Evolutionary conservation across 2,329 filamentous ascomycete species (phyloP).

Genomic region (Corinectria fuckeliana): DNA sequence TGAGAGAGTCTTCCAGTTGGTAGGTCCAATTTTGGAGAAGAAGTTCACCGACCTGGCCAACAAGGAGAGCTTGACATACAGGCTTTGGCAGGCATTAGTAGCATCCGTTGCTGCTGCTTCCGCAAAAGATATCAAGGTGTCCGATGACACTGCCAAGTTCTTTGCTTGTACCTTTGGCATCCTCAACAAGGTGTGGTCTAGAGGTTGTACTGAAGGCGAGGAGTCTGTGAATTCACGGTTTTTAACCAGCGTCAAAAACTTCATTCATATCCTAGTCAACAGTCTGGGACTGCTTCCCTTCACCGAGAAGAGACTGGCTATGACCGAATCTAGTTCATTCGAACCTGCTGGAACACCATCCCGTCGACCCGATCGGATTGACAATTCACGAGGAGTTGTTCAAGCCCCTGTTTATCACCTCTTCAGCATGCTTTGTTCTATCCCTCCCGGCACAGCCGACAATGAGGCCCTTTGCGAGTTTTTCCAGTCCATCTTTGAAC

Average conservation of each 20-base stretch:
- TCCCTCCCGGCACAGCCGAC: conserved; percentile 56
- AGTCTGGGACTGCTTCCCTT: conserved; percentile 66
- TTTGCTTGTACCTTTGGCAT: conserved; percentile 75
- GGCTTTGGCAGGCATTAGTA: conserved; percentile 68
- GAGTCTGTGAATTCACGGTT: conserved; percentile 55
- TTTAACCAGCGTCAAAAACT: conserved; percentile 59
- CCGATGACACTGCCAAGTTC: conserved; percentile 81
- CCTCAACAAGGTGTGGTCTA: conserved; percentile 71
- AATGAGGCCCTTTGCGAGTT: conserved; percentile 54
- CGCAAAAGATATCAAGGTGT: conserved; percentile 88
- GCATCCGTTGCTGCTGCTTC: conserved; percentile 70
- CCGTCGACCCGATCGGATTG: conserved; percentile 60
- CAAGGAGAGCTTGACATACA: conserved; percentile 58
- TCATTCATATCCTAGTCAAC: conserved; percentile 56
- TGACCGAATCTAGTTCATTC: conserved; percentile 61
- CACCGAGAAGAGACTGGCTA: conserved; percentile 64
- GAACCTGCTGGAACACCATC: conserved; percentile 71
- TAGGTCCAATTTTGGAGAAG: conserved; percentile 65
- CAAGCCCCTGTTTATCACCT: conserved; percentile 71
- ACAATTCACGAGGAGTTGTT: conserved; percentile 57
- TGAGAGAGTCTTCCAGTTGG: conserved; percentile 66
- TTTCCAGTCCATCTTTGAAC: conserved; percentile 59
- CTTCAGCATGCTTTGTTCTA: conserved; percentile 63
- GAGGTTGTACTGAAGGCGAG: conserved; percentile 49
- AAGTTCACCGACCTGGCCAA: conserved; percentile 68